A percentile compares a stretch with the other conserved stretches of the same genome.
These are phyloP conservation scores for Trametes cingulata DNA, from an alignment of 768 basidiomycete genomes.

Conservation along the genomic window DNA sequence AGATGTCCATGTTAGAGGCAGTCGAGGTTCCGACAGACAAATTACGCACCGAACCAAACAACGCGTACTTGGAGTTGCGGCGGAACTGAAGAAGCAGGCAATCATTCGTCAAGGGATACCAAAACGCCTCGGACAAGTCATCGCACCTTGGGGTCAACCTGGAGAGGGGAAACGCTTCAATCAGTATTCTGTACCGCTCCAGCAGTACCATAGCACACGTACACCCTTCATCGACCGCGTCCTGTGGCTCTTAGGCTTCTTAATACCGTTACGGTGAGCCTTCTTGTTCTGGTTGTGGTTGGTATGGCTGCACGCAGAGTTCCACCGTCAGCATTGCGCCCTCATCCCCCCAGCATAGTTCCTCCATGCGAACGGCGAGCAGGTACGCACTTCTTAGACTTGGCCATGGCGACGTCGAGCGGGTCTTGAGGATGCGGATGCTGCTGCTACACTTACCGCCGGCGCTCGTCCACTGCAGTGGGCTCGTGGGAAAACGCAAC, in stretches of 20 bases:
- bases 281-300: conserved; percentile 97
- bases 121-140: conserved; percentile 22
- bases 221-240: conserved; percentile 90
- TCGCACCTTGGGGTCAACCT: conserved; percentile 82
- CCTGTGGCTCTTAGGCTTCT: conserved; percentile 70
- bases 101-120: conserved; percentile 8
- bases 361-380: background rate
- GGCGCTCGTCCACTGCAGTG: conserved; percentile 1
- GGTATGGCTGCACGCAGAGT: conserved; percentile 59
- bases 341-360: background rate
- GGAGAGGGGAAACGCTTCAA: conserved; percentile 10
- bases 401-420: conserved; percentile 69
- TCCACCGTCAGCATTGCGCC: conserved; percentile 9
- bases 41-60: conserved; percentile 70
- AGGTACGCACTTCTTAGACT: conserved; percentile 89
- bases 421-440: conserved; percentile 25
- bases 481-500: conserved; percentile 8
- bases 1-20: conserved; percentile 11
- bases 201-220: too few species aligned
- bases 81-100: conserved; percentile 62
- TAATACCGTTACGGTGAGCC: conserved; percentile 98
- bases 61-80: conserved; percentile 75
- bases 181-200: conserved; percentile 2
- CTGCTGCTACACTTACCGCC: background rate
- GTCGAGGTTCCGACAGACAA: background rate